phyloP scores from a whole-genome alignment of 179 eudicot genomes.

The Monotropa hypopitys region DNA sequence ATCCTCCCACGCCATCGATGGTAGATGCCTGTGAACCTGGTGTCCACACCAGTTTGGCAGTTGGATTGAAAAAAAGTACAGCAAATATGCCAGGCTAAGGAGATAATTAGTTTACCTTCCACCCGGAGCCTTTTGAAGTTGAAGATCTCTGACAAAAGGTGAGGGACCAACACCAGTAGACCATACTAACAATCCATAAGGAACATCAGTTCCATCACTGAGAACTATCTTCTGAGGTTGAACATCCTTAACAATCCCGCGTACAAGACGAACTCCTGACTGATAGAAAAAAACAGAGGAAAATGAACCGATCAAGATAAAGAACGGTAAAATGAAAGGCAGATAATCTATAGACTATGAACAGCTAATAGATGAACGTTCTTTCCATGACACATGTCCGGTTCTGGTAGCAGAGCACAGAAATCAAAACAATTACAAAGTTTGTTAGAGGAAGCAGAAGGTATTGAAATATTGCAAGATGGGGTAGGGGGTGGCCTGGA shows the following conservation, averaged over 20 bases:
- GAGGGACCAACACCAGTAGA: conserved; percentile 99
- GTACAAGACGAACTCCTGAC: conserved; percentile 97
- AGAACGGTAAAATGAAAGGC: not conserved
- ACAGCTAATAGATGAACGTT: not conserved
- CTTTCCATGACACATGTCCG: not conserved
- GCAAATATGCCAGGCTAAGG: not conserved
- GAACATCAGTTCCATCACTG: conserved; percentile 76
- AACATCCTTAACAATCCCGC: conserved; percentile 90
- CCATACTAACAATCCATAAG: conserved; percentile 94
- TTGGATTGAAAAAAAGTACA: not conserved
- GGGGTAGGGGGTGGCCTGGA: not conserved
- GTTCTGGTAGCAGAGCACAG: not conserved
- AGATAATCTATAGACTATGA: not conserved
- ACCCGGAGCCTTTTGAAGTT: conserved; percentile 69
- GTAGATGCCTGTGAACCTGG: too few relatives aligned
- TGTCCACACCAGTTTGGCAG: too few relatives aligned
- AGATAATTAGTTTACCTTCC: conserved; percentile 49
- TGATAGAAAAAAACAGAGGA: conserved; percentile 27
- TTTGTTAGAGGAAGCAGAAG: not conserved
- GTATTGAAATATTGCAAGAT: not conserved
- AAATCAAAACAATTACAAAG: not conserved
- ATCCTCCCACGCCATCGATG: too few relatives aligned
- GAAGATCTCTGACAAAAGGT: conserved; percentile 48
- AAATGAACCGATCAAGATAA: conserved; percentile 2
- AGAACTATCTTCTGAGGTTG: conserved; percentile 60